These are phyloP conservation scores for Eleusine coracana DNA, from an alignment of 176 grass and related monocot species.

Conservation along the genomic window DNA sequence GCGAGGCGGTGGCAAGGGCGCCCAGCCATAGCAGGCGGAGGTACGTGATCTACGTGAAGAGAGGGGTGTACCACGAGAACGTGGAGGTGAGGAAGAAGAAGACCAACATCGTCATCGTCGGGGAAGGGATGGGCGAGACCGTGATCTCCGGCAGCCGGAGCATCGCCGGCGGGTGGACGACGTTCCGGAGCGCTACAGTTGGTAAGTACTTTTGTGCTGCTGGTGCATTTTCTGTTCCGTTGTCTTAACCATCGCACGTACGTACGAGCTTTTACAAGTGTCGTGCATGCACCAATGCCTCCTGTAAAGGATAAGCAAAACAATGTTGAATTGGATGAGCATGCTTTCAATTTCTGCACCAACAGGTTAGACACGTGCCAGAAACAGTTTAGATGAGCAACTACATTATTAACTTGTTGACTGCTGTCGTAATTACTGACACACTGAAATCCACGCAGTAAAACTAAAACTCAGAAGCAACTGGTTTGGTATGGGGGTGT, in stretches of 20 bases:
- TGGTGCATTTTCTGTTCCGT: no score
- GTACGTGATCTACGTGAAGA: conserved; percentile 92
- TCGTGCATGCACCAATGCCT: background rate
- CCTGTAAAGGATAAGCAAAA: no score
- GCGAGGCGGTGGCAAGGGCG: conserved; percentile 66
- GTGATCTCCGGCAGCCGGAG: conserved; percentile 87
- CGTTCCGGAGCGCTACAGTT: conserved; percentile 79
- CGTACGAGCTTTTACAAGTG: background rate
- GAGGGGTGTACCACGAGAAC: conserved; percentile 83
- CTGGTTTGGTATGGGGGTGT: no score
- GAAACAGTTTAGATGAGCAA: no score
- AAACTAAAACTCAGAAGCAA: no score
- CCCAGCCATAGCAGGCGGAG: conserved; percentile 57
- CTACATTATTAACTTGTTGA: no score
- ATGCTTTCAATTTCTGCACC: no score
- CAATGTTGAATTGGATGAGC: no score
- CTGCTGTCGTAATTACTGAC: no score
- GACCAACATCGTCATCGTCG: conserved; percentile 76
- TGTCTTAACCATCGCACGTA: no score
- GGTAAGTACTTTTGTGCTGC: conserved; percentile 30
- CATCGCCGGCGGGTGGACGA: conserved; percentile 75
- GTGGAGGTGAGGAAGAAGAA: conserved; percentile 88
- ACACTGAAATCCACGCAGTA: no score
- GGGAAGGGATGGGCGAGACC: conserved; percentile 78
- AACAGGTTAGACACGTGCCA: no score